A percentile compares a stretch with the other conserved stretches of the same genome.
Conservation (phyloP, 192 early-diverging fungal species). For the Entophlyctis luteolus region DNA sequence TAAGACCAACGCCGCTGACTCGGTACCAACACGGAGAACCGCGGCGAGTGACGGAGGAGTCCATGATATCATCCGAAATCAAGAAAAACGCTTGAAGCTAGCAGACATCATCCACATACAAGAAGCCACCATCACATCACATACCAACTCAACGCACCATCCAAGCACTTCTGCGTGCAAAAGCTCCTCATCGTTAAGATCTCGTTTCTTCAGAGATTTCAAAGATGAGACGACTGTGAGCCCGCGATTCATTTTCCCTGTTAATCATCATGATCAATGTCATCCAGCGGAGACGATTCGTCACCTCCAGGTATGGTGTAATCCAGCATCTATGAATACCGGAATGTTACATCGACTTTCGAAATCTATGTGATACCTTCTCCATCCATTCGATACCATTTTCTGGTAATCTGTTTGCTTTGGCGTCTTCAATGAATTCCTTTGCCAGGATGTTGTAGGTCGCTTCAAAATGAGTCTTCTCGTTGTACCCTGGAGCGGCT, state of each 20-base stretch:
- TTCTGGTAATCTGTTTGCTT: slow-evolving; percentile 57
- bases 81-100: slow-evolving; percentile 98
- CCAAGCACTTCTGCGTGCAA: slow-evolving; percentile 86
- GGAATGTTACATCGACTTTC: background rate
- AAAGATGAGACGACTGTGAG: slow-evolving; percentile 90
- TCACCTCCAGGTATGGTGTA: slow-evolving; percentile 61
- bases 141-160: slow-evolving; percentile 90
- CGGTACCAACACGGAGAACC: slow-evolving; percentile 98
- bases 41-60: slow-evolving; percentile 88
- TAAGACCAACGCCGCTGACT: slow-evolving; percentile 71
- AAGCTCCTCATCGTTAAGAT: slow-evolving; percentile 75
- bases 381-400: slow-evolving; percentile 54
- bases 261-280: background rate
- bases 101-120: background rate
- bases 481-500: slow-evolving; percentile 20
- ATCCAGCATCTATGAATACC: slow-evolving; percentile 48
- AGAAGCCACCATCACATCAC: slow-evolving; percentile 2
- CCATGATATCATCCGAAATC: slow-evolving; percentile 99
- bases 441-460: slow-evolving; percentile 70
- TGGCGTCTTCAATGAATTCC: slow-evolving; percentile 72
- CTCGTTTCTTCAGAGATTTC: slow-evolving; percentile 68
- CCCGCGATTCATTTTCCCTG: slow-evolving; percentile 97
- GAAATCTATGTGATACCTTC: slow-evolving; percentile 22
- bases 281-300: background rate
- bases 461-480: slow-evolving; percentile 56